Percentiles rank a stretch among this genome's conserved stretches.
Evolutionary conservation across 192 early-diverging fungal genomes (phyloP).

Genomic region (Gryganskiella cystojenkinii): DNA sequence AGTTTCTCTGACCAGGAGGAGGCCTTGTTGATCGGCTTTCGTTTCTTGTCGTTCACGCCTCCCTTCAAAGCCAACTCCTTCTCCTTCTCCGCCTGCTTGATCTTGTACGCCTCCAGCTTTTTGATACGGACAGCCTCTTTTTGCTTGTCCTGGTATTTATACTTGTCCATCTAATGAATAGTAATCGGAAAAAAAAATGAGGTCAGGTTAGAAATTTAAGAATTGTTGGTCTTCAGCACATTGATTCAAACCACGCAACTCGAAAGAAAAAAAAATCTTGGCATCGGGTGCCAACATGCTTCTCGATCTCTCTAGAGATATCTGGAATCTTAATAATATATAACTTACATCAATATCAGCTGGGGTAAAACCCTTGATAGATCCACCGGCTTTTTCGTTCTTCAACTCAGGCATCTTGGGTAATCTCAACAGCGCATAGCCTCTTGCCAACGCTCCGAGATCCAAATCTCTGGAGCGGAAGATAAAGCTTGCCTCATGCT

Average conservation of each 20-base stretch:
- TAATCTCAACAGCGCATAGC: constrained; percentile 83
- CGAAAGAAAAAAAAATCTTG: background rate
- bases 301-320: background rate
- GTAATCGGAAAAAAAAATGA: constrained; percentile 12
- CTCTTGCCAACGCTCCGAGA: constrained; percentile 76
- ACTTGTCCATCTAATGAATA: constrained; percentile 62
- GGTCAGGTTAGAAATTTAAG: constrained; percentile 9
- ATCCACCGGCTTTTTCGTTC: constrained; percentile 54
- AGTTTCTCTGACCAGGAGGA: constrained; percentile 79
- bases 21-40: constrained; percentile 35
- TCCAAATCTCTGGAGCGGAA: constrained; percentile 90
- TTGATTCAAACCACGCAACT: background rate
- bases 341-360: constrained; percentile 57
- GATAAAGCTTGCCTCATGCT: constrained; percentile 94
- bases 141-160: constrained; percentile 75
- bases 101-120: constrained; percentile 58
- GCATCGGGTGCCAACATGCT: too few relatives aligned
- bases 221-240: constrained; percentile 3
- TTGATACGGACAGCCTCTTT: constrained; percentile 73
- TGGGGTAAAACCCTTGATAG: constrained; percentile 53
- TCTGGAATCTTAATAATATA: background rate
- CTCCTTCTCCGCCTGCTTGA: constrained; percentile 43
- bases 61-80: constrained; percentile 47
- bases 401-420: constrained; percentile 97
- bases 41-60: constrained; percentile 45